Percentiles rank a stretch among this genome's conserved stretches.
phyloP scores from a whole-genome alignment of 2,329 filamentous ascomycete species.

The Ophiostoma ips region DNA sequence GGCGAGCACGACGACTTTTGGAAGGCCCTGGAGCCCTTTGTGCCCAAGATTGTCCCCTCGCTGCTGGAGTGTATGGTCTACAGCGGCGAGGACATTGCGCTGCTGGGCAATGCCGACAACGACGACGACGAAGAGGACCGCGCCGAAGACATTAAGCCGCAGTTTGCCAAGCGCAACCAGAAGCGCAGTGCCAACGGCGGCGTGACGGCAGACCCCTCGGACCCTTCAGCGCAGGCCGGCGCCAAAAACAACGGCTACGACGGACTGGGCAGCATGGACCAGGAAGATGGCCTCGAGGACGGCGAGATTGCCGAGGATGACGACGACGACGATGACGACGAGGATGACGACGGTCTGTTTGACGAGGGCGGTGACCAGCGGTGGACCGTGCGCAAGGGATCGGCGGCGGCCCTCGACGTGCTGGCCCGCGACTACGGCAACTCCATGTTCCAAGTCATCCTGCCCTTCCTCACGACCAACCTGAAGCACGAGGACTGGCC shows the following conservation, averaged over 20 bases:
- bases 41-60: conserved; percentile 77
- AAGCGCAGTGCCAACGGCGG: conserved; percentile 42
- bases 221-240: conserved; percentile 27
- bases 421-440: conserved; percentile 83
- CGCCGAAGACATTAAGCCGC: conserved; percentile 79
- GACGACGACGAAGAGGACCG: conserved; percentile 88
- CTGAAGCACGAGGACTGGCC: conserved; percentile 82
- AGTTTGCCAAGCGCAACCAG: conserved; percentile 62
- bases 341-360: conserved; percentile 62
- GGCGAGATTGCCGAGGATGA: conserved; percentile 46
- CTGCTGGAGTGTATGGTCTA: conserved; percentile 93
- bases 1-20: conserved; percentile 77
- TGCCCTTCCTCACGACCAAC: conserved; percentile 85
- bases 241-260: conserved; percentile 33
- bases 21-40: conserved; percentile 59
- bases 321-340: conserved; percentile 67
- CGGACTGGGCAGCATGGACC: conserved; percentile 47
- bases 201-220: conserved; percentile 24
- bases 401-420: conserved; percentile 85
- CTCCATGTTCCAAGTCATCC: conserved; percentile 77
- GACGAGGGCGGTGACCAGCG: conserved; percentile 75
- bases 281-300: conserved; percentile 26
- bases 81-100: conserved; percentile 78
- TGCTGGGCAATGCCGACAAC: conserved; percentile 70
- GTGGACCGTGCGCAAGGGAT: conserved; percentile 96